Evolutionary conservation across 768 basidiomycete genomes (phyloP).

Genomic region (Tricholoma hemisulphureum): DNA sequence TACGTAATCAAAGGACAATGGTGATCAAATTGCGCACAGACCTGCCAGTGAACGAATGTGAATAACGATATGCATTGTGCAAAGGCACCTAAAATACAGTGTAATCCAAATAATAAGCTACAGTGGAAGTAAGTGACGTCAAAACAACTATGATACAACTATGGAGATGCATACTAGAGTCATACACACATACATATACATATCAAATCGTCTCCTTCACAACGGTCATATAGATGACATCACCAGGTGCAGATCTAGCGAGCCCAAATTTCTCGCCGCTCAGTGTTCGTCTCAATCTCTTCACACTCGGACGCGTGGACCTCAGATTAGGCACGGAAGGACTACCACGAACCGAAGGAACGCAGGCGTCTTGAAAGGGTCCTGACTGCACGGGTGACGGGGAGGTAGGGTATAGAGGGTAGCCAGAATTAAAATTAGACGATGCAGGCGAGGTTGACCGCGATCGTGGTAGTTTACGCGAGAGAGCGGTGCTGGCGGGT

Average conservation of each 20-base stretch:
- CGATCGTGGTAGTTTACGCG: background rate
- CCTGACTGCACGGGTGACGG: conserved; percentile 14
- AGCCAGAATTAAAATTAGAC: conserved; percentile 14
- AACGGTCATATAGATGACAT: conserved; percentile 45
- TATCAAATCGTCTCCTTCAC: conserved; percentile 38
- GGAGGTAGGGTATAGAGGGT: conserved; percentile 18
- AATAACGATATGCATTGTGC: too few relatives aligned
- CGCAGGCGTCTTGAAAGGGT: background rate
- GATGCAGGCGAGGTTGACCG: conserved; percentile 3
- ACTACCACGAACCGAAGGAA: conserved; percentile 22
- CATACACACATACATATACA: too few relatives aligned
- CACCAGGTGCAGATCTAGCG: conserved; percentile 17
- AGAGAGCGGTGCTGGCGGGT: conserved; percentile 3
- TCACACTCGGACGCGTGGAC: conserved; percentile 23
- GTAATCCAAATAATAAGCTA: too few relatives aligned
- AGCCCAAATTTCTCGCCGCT: conserved; percentile 24
- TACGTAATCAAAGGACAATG: conserved; percentile 34
- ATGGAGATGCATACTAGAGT: too few relatives aligned
- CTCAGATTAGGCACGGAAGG: conserved; percentile 11
- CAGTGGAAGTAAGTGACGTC: too few relatives aligned
- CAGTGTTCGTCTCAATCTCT: conserved; percentile 26
- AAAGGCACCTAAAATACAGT: too few relatives aligned
- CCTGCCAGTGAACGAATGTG: too few relatives aligned
- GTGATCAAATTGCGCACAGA: conserved; percentile 7
- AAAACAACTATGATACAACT: too few relatives aligned